Conservation (phyloP, 306 rosid species). For the Gillenia trifoliata region DNA sequence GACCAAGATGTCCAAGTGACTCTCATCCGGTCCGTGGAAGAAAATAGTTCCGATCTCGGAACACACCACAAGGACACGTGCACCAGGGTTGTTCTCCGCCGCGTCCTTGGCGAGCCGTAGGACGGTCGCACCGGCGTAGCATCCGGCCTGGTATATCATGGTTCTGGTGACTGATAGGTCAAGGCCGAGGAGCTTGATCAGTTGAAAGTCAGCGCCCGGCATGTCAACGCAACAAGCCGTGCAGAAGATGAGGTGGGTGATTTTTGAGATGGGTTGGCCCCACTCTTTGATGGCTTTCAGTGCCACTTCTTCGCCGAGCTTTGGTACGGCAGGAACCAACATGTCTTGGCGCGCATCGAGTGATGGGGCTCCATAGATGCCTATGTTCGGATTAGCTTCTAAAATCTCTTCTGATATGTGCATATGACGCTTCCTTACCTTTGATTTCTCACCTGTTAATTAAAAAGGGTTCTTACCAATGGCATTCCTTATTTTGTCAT, state of each 20-base stretch:
- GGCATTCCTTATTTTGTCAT: no score
- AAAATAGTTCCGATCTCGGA: conserved; percentile 22
- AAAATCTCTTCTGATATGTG: conserved; percentile 25
- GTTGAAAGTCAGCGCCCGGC: conserved; percentile 40
- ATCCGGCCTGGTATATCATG: conserved; percentile 37
- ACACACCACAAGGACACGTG: conserved; percentile 35
- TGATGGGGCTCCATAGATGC: conserved; percentile 7
- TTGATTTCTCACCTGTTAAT: conserved; percentile 29
- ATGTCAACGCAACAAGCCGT: conserved; percentile 31
- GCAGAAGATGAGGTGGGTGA: conserved; percentile 38
- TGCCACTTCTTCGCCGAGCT: no score
- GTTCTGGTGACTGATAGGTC: conserved; percentile 24
- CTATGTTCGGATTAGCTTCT: conserved; percentile 29
- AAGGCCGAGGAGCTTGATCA: conserved; percentile 30
- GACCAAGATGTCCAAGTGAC: conserved; percentile 26
- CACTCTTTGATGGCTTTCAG: no score
- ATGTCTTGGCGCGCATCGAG: no score
- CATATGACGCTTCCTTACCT: conserved; percentile 28
- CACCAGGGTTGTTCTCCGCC: conserved; percentile 27
- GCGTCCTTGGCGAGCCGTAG: conserved; percentile 41
- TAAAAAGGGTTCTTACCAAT: no score
- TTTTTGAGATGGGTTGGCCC: no score
- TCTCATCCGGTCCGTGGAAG: conserved; percentile 22
- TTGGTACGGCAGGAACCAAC: no score
- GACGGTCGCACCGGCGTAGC: conserved; percentile 34